phyloP scores from a whole-genome alignment of 805 yeast genomes.

The Kuraishia ogatae region DNA sequence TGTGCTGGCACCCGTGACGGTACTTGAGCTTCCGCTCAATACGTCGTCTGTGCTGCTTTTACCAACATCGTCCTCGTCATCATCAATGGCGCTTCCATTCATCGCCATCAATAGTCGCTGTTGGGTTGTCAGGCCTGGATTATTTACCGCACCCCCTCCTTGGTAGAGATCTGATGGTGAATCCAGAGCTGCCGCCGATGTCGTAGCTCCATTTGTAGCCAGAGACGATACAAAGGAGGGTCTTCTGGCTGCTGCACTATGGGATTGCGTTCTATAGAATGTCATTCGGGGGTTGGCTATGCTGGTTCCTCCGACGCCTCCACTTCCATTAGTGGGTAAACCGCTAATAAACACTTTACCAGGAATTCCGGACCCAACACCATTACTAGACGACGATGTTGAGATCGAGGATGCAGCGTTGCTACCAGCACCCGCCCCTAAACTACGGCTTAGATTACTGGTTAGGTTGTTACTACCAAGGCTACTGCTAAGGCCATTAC shows the following conservation, averaged over 20 bases:
- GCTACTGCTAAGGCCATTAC: background rate
- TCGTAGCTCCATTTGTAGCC: background rate
- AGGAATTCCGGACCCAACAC: background rate
- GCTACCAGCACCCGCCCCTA: too few relatives aligned
- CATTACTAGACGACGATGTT: background rate
- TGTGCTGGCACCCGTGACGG: background rate
- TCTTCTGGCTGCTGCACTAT: background rate
- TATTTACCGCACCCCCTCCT: background rate
- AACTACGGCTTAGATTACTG: background rate
- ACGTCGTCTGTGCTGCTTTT: too few relatives aligned
- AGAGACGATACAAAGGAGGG: constrained; percentile 2
- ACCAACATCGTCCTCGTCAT: constrained; percentile 10
- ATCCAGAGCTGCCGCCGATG: background rate
- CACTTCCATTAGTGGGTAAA: background rate
- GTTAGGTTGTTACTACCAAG: background rate
- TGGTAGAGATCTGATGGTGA: background rate
- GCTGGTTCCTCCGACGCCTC: background rate
- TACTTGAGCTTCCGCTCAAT: too few relatives aligned
- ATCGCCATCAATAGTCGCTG: background rate
- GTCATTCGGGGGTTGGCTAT: background rate
- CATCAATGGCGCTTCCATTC: constrained; percentile 9
- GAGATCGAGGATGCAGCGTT: too few relatives aligned
- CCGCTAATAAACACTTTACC: background rate
- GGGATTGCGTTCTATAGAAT: constrained; percentile 2
- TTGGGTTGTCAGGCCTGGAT: background rate